Base-by-base conservation (phyloP, 1,284 basidiomycete species). In the Trichosporon inkin region DNA sequence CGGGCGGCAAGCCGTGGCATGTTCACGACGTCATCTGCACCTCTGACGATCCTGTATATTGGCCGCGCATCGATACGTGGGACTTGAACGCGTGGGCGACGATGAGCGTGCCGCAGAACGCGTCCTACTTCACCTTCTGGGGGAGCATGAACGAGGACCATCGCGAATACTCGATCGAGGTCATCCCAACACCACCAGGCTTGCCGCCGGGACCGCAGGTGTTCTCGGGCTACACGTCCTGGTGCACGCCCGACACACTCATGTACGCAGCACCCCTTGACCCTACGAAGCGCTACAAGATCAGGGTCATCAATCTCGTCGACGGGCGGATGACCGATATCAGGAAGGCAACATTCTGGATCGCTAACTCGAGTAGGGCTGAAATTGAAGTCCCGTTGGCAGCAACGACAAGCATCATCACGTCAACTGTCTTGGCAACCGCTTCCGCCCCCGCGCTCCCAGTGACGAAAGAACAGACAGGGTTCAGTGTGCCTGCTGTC, bases 311-410 rank as follows among this genome's bases (percentile, higher is more conserved):
- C 44, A 49, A 49, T 16, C 24, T 49, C 24, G 44, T 49, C 22
- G 19, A 49, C 24, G 44, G 19, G 22, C 44, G 44, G 3, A 19
- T 28, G 24, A 49, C 44, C 14, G 44, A 49, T 10, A 49, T 49
- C 24, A 49, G 28, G 44, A 49, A 49, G 44, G 44, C 44, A 22
- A 49, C 44, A 10, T 49, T 49, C 44, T 49, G 44, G 44, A 49
- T 49, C 6, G 44, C 44, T 10, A 49, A 49, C 44, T 28, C 44
- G 11, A 49, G 44, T 16, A 19, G 14, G 5, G 16, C 22, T 2
- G 24, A 49, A 7, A 22, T 14, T n/a, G 24, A 17, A 6, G 44
- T 24, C 17, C 13, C 36, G 11, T 4, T n/a, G 3, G 36, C 36
- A 5, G 36, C 36, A 6, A 32, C 5, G 4, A 32, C 28, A 8